Conservation (phyloP, 1,284 basidiomycete genomes). For the Abortiporus biennis region DNA sequence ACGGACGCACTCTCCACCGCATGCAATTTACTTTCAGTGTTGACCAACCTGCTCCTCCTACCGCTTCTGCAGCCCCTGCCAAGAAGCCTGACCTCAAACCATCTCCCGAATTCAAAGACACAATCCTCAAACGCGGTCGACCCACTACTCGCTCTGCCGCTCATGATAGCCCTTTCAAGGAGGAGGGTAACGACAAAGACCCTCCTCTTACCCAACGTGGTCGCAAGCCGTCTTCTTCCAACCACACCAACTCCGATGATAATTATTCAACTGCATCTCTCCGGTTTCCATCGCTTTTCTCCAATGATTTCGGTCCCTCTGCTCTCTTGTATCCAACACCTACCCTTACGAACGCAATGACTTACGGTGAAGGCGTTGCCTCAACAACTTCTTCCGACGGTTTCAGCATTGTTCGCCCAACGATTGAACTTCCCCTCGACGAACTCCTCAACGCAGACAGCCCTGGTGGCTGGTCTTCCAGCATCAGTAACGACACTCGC, state of each 20-base stretch:
- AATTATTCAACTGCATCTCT: constrained; percentile 26
- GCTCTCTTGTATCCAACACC: constrained; percentile 67
- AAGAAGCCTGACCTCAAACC: constrained; percentile 64
- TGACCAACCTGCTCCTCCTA: constrained; percentile 54
- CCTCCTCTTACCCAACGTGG: constrained; percentile 33
- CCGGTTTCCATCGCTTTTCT: constrained; percentile 67
- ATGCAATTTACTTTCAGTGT: constrained; percentile 84
- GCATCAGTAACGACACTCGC: constrained; percentile 12
- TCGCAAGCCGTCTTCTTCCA: constrained; percentile 23
- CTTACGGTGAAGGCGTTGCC: constrained; percentile 61
- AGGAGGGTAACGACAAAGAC: constrained; percentile 22
- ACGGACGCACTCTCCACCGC: constrained; percentile 63
- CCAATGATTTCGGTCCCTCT: constrained; percentile 64
- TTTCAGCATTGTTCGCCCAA: constrained; percentile 66
- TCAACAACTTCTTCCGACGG: constrained; percentile 32
- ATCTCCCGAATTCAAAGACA: constrained; percentile 59
- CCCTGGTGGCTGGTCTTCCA: constrained; percentile 28
- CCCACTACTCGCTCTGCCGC: constrained; percentile 29
- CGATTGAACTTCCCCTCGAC: constrained; percentile 74
- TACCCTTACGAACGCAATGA: constrained; percentile 57
- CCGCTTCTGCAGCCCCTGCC: constrained; percentile 37
- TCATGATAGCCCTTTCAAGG: constrained; percentile 24
- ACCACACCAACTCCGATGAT: constrained; percentile 15
- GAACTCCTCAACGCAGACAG: constrained; percentile 53
- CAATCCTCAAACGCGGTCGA: constrained; percentile 31